A percentile compares a stretch with the other conserved stretches of the same genome.
These are phyloP conservation scores for Fusarium foetens DNA, from an alignment of 2,329 filamentous ascomycete genomes.

Conservation along the genomic window DNA sequence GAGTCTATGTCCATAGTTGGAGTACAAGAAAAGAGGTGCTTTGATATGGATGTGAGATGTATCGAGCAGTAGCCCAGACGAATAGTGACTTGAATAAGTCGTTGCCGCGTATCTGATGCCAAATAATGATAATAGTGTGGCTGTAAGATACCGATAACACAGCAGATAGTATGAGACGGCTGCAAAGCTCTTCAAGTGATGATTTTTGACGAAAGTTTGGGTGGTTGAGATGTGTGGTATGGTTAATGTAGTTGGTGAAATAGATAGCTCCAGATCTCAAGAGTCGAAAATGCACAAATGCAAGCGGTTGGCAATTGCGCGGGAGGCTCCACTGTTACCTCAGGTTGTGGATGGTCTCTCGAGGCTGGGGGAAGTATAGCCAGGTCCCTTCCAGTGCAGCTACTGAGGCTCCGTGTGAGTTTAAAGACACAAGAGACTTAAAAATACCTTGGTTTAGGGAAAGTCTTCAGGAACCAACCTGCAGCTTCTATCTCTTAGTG, in stretches of 20 bases:
- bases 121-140: neutral
- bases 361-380: conserved; percentile 3
- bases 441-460: neutral
- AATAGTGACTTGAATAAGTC: conserved; percentile 21
- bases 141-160: neutral
- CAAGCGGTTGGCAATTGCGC: conserved; percentile 24
- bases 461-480: conserved; percentile 20
- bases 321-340: neutral
- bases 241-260: conserved; percentile 35
- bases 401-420: too few species aligned
- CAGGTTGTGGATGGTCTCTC: conserved; percentile 3
- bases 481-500: conserved; percentile 17
- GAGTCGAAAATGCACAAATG: conserved; percentile 34
- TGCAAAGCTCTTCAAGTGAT: neutral
- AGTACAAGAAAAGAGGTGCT: conserved; percentile 4
- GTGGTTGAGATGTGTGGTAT: conserved; percentile 1
- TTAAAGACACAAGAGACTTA: neutral
- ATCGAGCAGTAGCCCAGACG: neutral
- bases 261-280: conserved; percentile 21
- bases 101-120: neutral
- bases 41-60: neutral
- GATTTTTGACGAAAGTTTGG: neutral
- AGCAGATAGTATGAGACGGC: too few species aligned
- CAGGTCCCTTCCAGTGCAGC: neutral
- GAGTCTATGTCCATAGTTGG: conserved; percentile 54